Evolutionary conservation across 345 rosid genomes (phyloP), one percentile per base, ranked within the genome.

Genomic region (Pugionium dolabratum): DNA sequence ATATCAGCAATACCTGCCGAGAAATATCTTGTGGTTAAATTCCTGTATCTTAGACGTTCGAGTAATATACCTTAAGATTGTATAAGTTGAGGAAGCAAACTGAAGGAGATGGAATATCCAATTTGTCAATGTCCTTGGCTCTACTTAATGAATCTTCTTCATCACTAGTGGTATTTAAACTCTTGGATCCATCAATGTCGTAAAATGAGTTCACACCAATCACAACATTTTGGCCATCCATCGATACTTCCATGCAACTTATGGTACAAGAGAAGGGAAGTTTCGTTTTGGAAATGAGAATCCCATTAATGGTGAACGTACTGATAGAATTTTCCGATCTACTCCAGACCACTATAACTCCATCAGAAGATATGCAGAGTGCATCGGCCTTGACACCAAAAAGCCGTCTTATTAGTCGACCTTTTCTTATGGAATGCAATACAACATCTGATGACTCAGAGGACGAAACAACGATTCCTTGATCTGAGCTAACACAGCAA

Each of bases 401-500:
- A 64, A 94, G 79, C 67, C 88, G 89, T 78, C 90, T 83, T 70
- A 94, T 73, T 75, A 94, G 80, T 52, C 96, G 83, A 37, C 99
- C 97, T 79, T 82, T 85, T 71, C 88, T 88, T 61, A 82, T 44
- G 53, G 97, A 84, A 82, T 94, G 97, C 75, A 94, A 62, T 41
- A 94, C 66, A 77, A 90, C 84, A 80, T 83, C 91, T 36, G 92
- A 80, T 29, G 86, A 84, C 26, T 72, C 76, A 35, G 95, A 82
- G 73, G 81, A 85, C 4, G 99, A 94, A 65, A 83, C 91, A 61
- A 82, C 92, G 42, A 90, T 68, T 69, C 99, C 97, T 30, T 84
- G 84, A 73, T 88, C 92, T n/a, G 97, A 90, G 80, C 84, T 94
- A 62, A 90, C 82, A 67, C 85, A 85, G 61, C 99, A 90, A 70